Percentiles rank a stretch among this genome's conserved stretches.
Conservation (phyloP, 345 rosid genomes). For the Limnanthes douglasii region DNA sequence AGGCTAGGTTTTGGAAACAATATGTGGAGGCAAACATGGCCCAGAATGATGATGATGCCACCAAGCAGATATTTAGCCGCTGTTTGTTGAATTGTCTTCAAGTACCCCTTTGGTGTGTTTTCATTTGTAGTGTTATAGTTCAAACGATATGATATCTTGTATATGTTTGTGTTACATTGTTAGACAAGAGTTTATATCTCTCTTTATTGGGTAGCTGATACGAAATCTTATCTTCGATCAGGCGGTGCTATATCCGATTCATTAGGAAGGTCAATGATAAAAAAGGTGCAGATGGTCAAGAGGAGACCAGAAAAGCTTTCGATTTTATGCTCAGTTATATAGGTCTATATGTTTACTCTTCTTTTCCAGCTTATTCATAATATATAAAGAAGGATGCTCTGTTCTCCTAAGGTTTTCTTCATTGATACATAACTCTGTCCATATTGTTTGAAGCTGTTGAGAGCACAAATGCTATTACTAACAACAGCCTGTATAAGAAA, state of each 20-base stretch:
- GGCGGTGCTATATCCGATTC: conserved; percentile 95
- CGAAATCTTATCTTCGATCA: conserved; percentile 10
- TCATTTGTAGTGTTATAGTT: not conserved
- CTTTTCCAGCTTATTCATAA: too few relatives aligned
- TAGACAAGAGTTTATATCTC: not conserved
- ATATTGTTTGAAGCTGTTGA: too few relatives aligned
- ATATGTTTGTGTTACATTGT: not conserved
- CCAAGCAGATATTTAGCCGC: conserved; percentile 84
- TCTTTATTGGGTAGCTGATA: not conserved
- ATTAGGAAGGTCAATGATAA: conserved; percentile 81
- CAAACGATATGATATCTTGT: too few relatives aligned
- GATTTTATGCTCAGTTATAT: conserved; percentile 82
- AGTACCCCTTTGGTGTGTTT: conserved; percentile 78
- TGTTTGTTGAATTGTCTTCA: conserved; percentile 88
- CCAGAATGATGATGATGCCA: conserved; percentile 74
- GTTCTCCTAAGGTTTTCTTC: too few relatives aligned
- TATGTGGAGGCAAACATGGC: conserved; percentile 88
- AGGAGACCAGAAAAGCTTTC: conserved; percentile 85
- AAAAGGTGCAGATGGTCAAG: conserved; percentile 81
- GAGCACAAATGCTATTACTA: too few relatives aligned
- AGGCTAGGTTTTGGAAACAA: conserved; percentile 97
- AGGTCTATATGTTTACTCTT: too few relatives aligned
- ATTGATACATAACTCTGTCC: too few relatives aligned
- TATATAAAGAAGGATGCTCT: too few relatives aligned
- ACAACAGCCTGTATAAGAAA: too few relatives aligned